These are phyloP conservation scores for Syzygium grande DNA, from an alignment of 345 rosid species.

Conservation along the genomic window DNA sequence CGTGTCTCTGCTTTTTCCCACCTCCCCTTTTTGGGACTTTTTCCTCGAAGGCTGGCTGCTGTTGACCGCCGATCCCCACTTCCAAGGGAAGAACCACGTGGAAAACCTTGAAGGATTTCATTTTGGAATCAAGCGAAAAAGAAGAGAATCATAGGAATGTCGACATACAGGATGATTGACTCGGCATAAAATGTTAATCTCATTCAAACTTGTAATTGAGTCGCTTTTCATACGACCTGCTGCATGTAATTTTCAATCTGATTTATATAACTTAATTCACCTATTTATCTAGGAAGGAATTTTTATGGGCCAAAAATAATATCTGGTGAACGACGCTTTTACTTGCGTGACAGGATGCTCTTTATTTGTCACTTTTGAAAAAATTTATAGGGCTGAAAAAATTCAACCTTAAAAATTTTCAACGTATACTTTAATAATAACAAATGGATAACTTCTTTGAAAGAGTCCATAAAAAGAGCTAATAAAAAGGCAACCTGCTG, in stretches of 20 bases:
- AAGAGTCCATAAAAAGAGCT: not conserved
- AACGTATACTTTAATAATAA: not conserved
- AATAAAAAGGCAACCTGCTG: not conserved
- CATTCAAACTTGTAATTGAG: not conserved
- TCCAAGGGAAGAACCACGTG: not conserved
- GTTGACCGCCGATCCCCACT: not conserved
- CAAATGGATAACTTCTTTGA: not conserved
- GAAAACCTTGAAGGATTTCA: not conserved
- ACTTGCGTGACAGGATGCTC: not conserved
- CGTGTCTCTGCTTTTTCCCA: too few relatives aligned
- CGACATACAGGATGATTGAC: not conserved
- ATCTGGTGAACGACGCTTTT: too few relatives aligned
- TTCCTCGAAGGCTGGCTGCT: not conserved
- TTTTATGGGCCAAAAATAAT: not conserved
- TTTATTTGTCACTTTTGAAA: not conserved
- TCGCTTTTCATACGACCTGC: not conserved
- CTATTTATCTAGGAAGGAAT: not conserved
- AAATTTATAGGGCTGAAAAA: not conserved
- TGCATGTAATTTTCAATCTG: not conserved
- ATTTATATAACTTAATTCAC: not conserved
- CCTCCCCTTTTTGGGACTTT: not conserved
- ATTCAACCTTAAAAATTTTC: not conserved
- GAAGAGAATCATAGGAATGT: not conserved
- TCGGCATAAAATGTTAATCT: not conserved
- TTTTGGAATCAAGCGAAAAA: not conserved